phyloP scores from a whole-genome alignment of 2,329 filamentous ascomycete species.

The Penicillium sp. region DNA sequence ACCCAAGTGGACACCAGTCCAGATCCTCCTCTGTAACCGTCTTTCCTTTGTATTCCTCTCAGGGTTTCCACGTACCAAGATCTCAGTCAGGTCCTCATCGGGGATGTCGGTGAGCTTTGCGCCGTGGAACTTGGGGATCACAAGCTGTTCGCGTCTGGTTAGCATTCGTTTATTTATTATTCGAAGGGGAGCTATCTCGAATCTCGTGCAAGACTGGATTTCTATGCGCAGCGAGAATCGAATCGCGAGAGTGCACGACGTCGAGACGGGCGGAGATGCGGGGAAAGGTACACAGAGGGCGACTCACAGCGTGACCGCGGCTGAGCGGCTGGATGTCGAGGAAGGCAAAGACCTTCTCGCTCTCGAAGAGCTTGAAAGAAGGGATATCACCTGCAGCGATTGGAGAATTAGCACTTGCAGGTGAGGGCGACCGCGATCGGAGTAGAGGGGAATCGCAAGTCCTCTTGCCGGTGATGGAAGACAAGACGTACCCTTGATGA shows the following conservation, averaged over 20 bases:
- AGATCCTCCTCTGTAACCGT: neutral
- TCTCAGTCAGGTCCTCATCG: conserved; percentile 75
- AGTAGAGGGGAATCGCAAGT: neutral
- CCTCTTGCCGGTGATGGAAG: neutral
- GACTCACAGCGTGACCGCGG: conserved; percentile 76
- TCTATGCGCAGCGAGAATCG: neutral
- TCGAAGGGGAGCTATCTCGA: neutral
- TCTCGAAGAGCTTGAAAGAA: conserved; percentile 93
- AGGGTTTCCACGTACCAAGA: conserved; percentile 56
- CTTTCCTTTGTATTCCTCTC: neutral
- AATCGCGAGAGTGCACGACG: neutral
- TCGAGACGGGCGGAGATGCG: conserved; percentile 10
- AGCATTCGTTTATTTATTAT: neutral
- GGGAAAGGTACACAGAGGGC: conserved; percentile 11
- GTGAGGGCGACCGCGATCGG: neutral
- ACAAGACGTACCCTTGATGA: conserved; percentile 69
- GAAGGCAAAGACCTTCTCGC: conserved; percentile 87
- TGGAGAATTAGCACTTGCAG: conserved; percentile 1
- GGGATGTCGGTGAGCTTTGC: conserved; percentile 88
- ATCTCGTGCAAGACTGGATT: neutral
- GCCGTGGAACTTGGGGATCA: conserved; percentile 94
- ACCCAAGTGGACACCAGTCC: neutral
- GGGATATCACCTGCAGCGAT: conserved; percentile 74
- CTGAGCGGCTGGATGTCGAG: conserved; percentile 91
- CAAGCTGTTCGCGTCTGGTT: conserved; percentile 56